A percentile compares a stretch with the other conserved stretches of the same genome.
phyloP scores from a whole-genome alignment of 1,284 basidiomycete species.

The Trichosporon coremiiforme region DNA sequence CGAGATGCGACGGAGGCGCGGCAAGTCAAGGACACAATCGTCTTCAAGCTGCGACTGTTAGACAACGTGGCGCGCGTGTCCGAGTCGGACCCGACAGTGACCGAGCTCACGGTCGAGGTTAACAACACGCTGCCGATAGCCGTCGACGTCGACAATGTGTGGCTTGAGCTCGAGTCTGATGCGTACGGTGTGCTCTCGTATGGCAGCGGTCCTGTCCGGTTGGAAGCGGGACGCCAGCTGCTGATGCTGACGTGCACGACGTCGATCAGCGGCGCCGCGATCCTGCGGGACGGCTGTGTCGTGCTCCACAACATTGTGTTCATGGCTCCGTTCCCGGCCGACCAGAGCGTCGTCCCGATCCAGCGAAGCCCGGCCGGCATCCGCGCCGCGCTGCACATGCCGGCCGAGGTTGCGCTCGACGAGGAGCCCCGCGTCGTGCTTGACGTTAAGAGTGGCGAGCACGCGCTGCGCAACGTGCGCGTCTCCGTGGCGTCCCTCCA shows the following conservation, averaged over 20 bases:
- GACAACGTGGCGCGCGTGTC: slow-evolving; percentile 31
- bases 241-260: slow-evolving; percentile 42
- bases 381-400: slow-evolving; percentile 41
- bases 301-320: slow-evolving; percentile 36
- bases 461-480: slow-evolving; percentile 29
- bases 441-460: slow-evolving; percentile 36
- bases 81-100: slow-evolving; percentile 36
- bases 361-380: slow-evolving; percentile 37
- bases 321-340: slow-evolving; percentile 25
- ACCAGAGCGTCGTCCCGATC: slow-evolving; percentile 28
- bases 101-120: slow-evolving; percentile 37
- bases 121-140: slow-evolving; percentile 40
- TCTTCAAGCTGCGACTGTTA: slow-evolving; percentile 27
- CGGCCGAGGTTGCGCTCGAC: slow-evolving; percentile 45
- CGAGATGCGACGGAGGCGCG: slow-evolving; percentile 25
- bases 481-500: slow-evolving; percentile 33
- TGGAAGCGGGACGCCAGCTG: slow-evolving; percentile 44
- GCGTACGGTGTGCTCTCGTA: slow-evolving; percentile 43
- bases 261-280: slow-evolving; percentile 38
- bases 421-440: slow-evolving; percentile 42
- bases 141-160: slow-evolving; percentile 38
- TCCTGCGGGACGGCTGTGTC: slow-evolving; percentile 31
- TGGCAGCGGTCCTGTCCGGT: slow-evolving; percentile 24
- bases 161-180: slow-evolving; percentile 40
- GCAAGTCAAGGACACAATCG: slow-evolving; percentile 20